Base-by-base conservation (phyloP, 768 basidiomycete species). In the Boletus eberwhitei region DNA sequence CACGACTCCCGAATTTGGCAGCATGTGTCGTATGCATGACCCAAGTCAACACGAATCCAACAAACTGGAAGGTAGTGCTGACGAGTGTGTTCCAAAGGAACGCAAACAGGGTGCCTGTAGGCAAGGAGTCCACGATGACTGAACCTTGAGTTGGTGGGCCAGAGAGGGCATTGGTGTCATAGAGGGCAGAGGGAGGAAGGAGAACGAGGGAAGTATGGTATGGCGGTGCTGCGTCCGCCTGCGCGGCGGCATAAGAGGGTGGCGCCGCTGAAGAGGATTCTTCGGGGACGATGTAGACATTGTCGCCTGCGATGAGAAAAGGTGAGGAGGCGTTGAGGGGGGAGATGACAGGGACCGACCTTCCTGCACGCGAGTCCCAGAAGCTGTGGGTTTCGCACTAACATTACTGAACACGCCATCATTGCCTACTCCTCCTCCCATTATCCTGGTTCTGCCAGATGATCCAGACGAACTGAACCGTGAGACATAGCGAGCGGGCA, bases 131-230 rank as follows among this genome's bases (percentile, higher is more conserved):
- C 65, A 98, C 86, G 63, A 96, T 83, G 74, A 97, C 85, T 62
- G 94, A 87, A 36, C 93, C 87, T 42, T 69, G 69, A 6, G 61
- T 55, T 47, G 58, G 59, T 24, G 63, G 31, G 34, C 65, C 60
- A 29, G 82, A 69, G 16, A 85, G 75, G 16, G 83, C 71, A 58
- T 82, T 85, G 35, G 64, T 24, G 19, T 68, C 59, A 16, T 61
- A 67, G 17, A 59, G 35, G 12, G 52, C 40, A 11, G 60, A 57
- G 4, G 70, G 60, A 9, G 95, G 93, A 8, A 95, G 86, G 68
- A 98, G 91, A n/a, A 98, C 84, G 3, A 93, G 95, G 2, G 93
- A 97, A 61, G 98, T 96, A 85, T 93, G 98, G 72, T 99, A 99
- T 1, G 94, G 90, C 5, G 97, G 97, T 8, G 93, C 94, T n/a